Conservation (phyloP, 352 stramenopile species). For the Phytophthora sojae region DNA sequence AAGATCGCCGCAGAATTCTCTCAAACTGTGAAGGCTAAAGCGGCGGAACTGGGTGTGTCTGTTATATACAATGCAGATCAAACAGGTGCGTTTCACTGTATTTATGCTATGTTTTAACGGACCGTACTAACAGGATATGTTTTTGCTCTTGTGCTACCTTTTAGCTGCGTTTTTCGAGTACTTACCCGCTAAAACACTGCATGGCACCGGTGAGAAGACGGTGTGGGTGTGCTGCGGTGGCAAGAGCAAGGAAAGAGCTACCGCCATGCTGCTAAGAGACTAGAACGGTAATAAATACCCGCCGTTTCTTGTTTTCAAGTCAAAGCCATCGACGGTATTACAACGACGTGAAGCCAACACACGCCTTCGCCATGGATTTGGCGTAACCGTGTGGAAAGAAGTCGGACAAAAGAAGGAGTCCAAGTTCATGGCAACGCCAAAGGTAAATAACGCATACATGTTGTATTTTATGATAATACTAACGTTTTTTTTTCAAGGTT, state of each 20-base stretch:
- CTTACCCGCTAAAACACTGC: slow-evolving; percentile 2
- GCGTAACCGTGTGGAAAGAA: too few species aligned
- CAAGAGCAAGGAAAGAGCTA: slow-evolving; percentile 10
- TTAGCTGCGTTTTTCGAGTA: slow-evolving; percentile 9
- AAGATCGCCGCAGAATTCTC: neutral
- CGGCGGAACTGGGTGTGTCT: neutral
- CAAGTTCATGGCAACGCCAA: too few species aligned
- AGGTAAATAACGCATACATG: too few species aligned
- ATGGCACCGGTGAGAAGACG: slow-evolving; percentile 4
- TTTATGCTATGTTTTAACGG: too few species aligned
- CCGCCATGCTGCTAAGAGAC: slow-evolving; percentile 5
- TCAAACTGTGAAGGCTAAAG: neutral
- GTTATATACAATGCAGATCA: slow-evolving; percentile 14
- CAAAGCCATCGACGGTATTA: too few species aligned
- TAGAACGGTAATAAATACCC: neutral
- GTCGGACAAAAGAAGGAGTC: too few species aligned
- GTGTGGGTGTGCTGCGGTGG: slow-evolving; percentile 9
- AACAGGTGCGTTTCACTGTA: neutral
- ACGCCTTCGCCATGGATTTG: too few species aligned
- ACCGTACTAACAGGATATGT: too few species aligned
- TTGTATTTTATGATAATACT: too few species aligned
- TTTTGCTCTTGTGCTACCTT: too few species aligned
- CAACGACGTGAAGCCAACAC: too few species aligned
- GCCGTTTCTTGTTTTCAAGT: slow-evolving; percentile 5
- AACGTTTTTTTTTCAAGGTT: too few species aligned